Evolutionary conservation across 2,329 filamentous ascomycete genomes (phyloP).

Genomic region (Coniochaeta pulveracea): DNA sequence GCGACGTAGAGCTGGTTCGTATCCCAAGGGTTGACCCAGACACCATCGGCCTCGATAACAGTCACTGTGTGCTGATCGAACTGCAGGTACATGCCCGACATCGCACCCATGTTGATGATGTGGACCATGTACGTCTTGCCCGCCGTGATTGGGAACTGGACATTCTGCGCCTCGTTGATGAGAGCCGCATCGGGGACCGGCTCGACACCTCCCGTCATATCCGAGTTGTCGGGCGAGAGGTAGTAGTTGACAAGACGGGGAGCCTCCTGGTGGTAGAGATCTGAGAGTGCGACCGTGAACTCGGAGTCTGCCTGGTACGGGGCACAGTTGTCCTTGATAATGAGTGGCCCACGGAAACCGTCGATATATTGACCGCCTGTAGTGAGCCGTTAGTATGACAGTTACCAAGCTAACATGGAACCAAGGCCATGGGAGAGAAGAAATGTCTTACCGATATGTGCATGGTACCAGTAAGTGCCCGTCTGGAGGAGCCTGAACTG

Average conservation of each 20-base stretch:
- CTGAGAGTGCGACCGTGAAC: conserved; percentile 50
- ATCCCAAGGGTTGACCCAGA: conserved; percentile 48
- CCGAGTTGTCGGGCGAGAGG: conserved; percentile 33
- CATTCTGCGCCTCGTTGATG: conserved; percentile 57
- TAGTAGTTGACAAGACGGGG: conserved; percentile 31
- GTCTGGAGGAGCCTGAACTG: conserved; percentile 42
- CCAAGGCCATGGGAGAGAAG: no score
- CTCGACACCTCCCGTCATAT: conserved; percentile 38
- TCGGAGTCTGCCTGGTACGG: conserved; percentile 51
- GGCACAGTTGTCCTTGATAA: conserved; percentile 48
- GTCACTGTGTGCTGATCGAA: conserved; percentile 55
- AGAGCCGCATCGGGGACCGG: conserved; percentile 57
- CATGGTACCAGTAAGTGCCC: conserved; percentile 72
- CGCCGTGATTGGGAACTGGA: conserved; percentile 46
- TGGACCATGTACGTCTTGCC: conserved; percentile 63
- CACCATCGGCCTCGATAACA: conserved; percentile 62
- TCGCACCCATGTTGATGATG: conserved; percentile 63
- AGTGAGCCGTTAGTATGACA: no score
- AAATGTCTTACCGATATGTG: conserved; percentile 29
- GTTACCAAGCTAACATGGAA: no score
- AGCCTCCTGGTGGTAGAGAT: conserved; percentile 56
- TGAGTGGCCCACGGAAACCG: conserved; percentile 52
- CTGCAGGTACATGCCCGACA: conserved; percentile 53
- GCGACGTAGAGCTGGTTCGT: conserved; percentile 54
- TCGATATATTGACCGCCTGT: conserved; percentile 45